These are phyloP conservation scores for Yarrowia bubula DNA, from an alignment of 805 yeast species.

Conservation along the genomic window DNA sequence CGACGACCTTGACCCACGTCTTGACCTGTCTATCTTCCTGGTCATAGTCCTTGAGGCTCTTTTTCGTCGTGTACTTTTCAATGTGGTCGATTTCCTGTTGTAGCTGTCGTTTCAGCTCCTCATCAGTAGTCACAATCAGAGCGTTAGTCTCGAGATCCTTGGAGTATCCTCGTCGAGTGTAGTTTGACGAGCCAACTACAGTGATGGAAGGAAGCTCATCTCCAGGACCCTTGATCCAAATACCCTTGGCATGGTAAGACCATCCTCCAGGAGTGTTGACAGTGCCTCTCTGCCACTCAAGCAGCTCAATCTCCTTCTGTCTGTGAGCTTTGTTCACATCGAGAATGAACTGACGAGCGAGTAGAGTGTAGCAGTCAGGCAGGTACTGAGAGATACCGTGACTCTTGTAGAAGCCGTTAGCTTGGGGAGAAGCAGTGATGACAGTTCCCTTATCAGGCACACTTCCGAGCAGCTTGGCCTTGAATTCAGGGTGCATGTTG, in stretches of 20 bases:
- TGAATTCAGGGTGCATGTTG: slow-evolving; percentile 79
- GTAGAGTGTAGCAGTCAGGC: slow-evolving; percentile 81
- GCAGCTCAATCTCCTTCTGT: slow-evolving; percentile 53
- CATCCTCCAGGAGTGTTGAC: slow-evolving; percentile 78
- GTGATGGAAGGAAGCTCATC: slow-evolving; percentile 66
- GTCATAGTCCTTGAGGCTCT: slow-evolving; percentile 61
- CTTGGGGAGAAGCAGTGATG: slow-evolving; percentile 89
- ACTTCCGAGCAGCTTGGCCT: slow-evolving; percentile 54
- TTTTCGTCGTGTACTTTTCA: slow-evolving; percentile 49
- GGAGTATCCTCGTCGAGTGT: slow-evolving; percentile 83
- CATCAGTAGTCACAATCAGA: slow-evolving; percentile 68
- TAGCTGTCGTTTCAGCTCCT: slow-evolving; percentile 56
- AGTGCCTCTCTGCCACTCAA: slow-evolving; percentile 82
- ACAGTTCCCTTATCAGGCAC: slow-evolving; percentile 59
- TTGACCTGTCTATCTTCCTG: slow-evolving; percentile 61
- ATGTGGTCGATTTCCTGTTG: slow-evolving; percentile 62
- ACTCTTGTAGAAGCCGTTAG: slow-evolving; percentile 88
- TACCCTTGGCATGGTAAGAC: slow-evolving; percentile 97
- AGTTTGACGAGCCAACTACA: slow-evolving; percentile 88
- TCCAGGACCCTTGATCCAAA: slow-evolving; percentile 70
- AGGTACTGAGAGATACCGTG: slow-evolving; percentile 75
- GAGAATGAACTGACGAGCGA: slow-evolving; percentile 66
- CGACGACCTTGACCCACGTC: slow-evolving; percentile 36
- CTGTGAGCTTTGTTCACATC: slow-evolving; percentile 42
- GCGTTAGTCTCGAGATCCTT: slow-evolving; percentile 89